A percentile compares a stretch with the other conserved stretches of the same genome.
Conservation (phyloP, 129 eudicot species). For the Flaveria sonorensis region DNA sequence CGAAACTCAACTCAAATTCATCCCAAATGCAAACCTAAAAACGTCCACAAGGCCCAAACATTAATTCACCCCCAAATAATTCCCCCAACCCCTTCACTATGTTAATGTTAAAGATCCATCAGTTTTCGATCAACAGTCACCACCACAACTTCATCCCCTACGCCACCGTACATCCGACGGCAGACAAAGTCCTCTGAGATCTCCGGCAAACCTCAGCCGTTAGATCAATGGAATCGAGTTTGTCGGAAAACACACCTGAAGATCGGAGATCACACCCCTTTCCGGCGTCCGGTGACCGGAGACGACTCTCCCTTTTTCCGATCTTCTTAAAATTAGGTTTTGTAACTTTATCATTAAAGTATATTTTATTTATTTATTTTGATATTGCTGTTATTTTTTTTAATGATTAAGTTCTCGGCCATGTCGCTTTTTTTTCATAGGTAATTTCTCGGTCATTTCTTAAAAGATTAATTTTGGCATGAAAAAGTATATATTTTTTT, state of each 20-base stretch:
- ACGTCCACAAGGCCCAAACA: slow-evolving; percentile 12
- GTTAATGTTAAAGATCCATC: too few species aligned
- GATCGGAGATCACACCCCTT: slow-evolving; percentile 4
- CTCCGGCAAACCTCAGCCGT: background rate
- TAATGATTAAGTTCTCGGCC: too few species aligned
- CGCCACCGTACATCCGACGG: background rate
- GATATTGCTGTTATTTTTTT: background rate
- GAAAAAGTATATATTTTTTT: too few species aligned
- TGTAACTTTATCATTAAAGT: background rate
- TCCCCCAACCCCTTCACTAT: slow-evolving; percentile 24
- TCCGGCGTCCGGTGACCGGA: slow-evolving; percentile 20
- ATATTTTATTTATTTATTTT: slow-evolving; percentile 3
- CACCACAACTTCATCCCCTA: background rate
- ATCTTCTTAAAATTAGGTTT: slow-evolving; percentile 25
- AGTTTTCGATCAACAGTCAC: background rate
- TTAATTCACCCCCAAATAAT: slow-evolving; percentile 34
- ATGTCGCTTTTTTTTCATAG: too few species aligned
- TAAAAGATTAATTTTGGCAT: too few species aligned
- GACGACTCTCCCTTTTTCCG: slow-evolving; percentile 3
- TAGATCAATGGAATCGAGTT: slow-evolving; percentile 18
- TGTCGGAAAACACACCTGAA: background rate
- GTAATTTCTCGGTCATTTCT: too few species aligned
- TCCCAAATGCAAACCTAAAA: slow-evolving; percentile 30
- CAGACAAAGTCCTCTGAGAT: slow-evolving; percentile 1
- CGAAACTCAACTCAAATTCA: slow-evolving; percentile 30